phyloP scores from a whole-genome alignment of 495 filamentous ascomycete genomes.

The Opeltia flavorubescens region DNA sequence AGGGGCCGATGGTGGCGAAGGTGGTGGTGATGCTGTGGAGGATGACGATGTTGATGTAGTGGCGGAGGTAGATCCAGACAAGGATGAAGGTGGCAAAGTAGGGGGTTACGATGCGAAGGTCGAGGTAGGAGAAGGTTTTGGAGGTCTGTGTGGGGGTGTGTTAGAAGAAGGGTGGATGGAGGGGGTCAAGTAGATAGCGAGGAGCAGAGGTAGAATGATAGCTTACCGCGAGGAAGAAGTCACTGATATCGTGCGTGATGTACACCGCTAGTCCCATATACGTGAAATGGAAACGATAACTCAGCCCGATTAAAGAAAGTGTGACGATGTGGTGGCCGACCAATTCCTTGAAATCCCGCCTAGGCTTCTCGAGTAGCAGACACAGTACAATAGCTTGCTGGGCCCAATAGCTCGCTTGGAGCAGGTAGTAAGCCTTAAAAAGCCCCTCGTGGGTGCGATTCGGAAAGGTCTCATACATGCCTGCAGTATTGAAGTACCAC shows the following conservation, averaged over 20 bases:
- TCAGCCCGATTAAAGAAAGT: constrained; percentile 69
- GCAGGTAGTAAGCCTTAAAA: constrained; percentile 97
- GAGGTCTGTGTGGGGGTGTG: constrained; percentile 46
- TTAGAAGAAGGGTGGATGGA: too few species aligned
- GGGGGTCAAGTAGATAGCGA: background rate
- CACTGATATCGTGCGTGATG: constrained; percentile 88
- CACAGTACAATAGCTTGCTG: constrained; percentile 88
- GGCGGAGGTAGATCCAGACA: constrained; percentile 85
- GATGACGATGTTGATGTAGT: constrained; percentile 82
- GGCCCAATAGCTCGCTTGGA: constrained; percentile 91
- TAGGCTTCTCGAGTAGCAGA: constrained; percentile 82
- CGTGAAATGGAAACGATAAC: constrained; percentile 96
- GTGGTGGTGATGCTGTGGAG: constrained; percentile 31
- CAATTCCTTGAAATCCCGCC: constrained; percentile 93
- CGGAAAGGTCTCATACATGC: constrained; percentile 86
- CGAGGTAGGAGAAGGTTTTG: constrained; percentile 87
- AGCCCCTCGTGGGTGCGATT: constrained; percentile 67
- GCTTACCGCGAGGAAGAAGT: constrained; percentile 93
- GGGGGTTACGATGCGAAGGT: constrained; percentile 57
- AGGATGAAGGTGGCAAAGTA: constrained; percentile 76
- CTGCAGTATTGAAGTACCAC: constrained; percentile 95
- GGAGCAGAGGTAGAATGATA: constrained; percentile 1
- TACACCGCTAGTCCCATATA: constrained; percentile 96
- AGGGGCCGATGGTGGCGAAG: constrained; percentile 73
- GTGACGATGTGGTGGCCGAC: constrained; percentile 91